Base-by-base conservation (phyloP, 1,139 yeast genomes). In the Taiozyma sp. region DNA sequence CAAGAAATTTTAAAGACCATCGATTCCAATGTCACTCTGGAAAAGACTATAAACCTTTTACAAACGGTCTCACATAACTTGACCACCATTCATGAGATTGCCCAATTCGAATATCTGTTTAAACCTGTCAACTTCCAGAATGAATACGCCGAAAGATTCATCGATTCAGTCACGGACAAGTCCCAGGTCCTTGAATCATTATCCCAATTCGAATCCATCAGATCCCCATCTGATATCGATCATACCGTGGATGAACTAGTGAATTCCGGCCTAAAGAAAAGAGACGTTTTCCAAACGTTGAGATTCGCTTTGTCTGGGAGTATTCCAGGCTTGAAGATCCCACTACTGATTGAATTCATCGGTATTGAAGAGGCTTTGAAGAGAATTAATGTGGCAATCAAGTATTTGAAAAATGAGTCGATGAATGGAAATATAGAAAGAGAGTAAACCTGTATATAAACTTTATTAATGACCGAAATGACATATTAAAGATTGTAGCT, bases 221-320 rank as follows among this genome's bases (percentile, higher is more conserved):
- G 52, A 48, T 39, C 55, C 2, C 37, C 64, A 39, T 60, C 66
- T 52, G 49, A 65, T 5, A 14, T 58, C 4, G 56, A 59, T 24
- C 7, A 7, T n/a, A 54, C 67, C 34, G 56, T 71, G 45, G 45
- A 51, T 21, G 50, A 42, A 10, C 32, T 59, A 8, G 49, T 45
- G n/a, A 35, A 40, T 8, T 52, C 52, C 6, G 58, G 50, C 42
- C 50, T 65, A 2, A 60, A 71, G 22, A 80, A 78, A 59, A 80
- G 76, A 53, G 70, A 73, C 16, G 68, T 88, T 0, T 88, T 80
- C 61, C 83, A 80, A 59, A 67, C 83, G 0, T 64, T 88, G 11
- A 73, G 97, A 51, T 81, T 73, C 58, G 93, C 93, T 0, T 64
- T 89, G n/a, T 75, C 90, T 9, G 96, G 90, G 0, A 80, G 84